Base-by-base conservation (phyloP, 306 rosid species). In the Glycine soja region DNA sequence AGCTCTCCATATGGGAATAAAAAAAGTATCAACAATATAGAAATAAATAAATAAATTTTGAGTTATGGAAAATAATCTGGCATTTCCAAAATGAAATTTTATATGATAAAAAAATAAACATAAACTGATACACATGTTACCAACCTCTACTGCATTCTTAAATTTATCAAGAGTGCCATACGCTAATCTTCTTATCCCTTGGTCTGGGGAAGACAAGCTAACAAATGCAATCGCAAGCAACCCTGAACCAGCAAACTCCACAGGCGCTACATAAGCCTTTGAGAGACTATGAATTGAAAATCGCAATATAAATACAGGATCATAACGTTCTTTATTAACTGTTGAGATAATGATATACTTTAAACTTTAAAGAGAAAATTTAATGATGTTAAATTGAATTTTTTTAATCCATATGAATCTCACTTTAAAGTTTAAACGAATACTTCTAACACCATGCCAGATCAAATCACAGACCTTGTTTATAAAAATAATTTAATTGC, bases 231-330 rank as follows among this genome's bases (percentile, higher is more conserved):
- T 79, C 68, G 95, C 97, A 76, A 95, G 99, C 88, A 95, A 90
- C 50, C 99, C 94, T 88, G 92, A 80, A 65, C 89, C 79, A 80
- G 97, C 94, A 85, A 93, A 89, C 82, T 95, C 99, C 82, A 87
- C 77, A 11, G 97, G 94, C 83, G 90, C 99, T 84, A 93, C 84
- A 82, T 83, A 85, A 12, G 89, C 94, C 77, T 83, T 76, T 30
- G 90, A 79, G 53, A 95, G 89, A 82, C 89, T 81, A 80, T 90
- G 87, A 80, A 91, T 80, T 38, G 99, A 88, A 87, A 95, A 91
- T 36, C 73, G 92, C 94, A 95, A 88, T 83, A 95, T 90, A 88
- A 91, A 95, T 77, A 81, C 73, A 6, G 99, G 99, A 91, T 95
- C 90, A 83, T 95, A 95, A 51, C 86, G 85, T 56, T 84, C 85